Evolutionary conservation across 2,329 filamentous ascomycete genomes (phyloP).

Genomic region (Mycosphaerella arachidis): DNA sequence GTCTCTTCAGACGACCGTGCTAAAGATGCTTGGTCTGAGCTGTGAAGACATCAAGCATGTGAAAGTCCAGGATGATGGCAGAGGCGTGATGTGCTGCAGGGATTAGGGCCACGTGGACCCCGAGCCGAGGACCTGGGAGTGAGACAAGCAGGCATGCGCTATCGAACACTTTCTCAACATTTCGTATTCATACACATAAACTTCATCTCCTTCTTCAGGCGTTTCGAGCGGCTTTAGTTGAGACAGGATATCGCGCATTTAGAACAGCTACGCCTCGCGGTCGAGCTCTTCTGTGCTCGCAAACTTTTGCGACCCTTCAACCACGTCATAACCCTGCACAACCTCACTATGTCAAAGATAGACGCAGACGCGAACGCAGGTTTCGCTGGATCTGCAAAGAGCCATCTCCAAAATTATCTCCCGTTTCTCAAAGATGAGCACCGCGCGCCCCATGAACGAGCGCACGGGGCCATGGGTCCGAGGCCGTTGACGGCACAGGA

Average conservation of each 20-base stretch:
- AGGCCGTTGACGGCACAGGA: conserved; percentile 51
- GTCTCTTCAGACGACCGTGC: background rate
- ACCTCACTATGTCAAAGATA: background rate
- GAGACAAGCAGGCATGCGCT: background rate
- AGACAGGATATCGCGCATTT: background rate
- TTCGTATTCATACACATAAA: background rate
- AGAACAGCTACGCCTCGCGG: background rate
- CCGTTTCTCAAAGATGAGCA: conserved; percentile 2
- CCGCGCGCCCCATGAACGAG: conserved; percentile 16
- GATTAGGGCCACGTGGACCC: background rate
- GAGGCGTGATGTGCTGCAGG: background rate
- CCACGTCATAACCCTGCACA: background rate
- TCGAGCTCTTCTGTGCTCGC: background rate
- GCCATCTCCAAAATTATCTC: conserved; percentile 2
- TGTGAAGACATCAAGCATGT: background rate
- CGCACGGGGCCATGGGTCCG: conserved; percentile 15
- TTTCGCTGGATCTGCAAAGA: background rate
- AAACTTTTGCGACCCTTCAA: background rate
- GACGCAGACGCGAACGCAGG: conserved; percentile 10
- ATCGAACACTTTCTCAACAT: background rate
- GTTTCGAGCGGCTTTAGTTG: background rate
- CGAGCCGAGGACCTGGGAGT: background rate
- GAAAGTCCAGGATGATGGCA: background rate
- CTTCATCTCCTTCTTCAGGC: background rate
- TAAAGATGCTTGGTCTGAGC: background rate